phyloP scores from a whole-genome alignment of 2,329 filamentous ascomycete genomes.

The Emergomyces orientalis region DNA sequence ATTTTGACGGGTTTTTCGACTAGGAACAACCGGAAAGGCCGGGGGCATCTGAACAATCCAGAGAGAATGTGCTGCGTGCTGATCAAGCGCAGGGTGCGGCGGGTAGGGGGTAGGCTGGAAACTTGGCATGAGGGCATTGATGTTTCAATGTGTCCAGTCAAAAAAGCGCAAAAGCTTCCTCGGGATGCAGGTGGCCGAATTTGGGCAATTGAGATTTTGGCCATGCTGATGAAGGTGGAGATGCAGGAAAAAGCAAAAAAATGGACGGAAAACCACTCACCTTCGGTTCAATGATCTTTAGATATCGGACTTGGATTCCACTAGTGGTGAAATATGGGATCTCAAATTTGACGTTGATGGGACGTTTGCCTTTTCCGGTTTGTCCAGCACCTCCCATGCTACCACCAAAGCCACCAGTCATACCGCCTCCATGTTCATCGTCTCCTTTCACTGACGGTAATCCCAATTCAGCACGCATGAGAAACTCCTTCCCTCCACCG shows the following conservation, averaged over 20 bases:
- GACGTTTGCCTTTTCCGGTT: conserved; percentile 77
- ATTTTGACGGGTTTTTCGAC: neutral
- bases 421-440: conserved; percentile 89
- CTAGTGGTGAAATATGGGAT: conserved; percentile 99
- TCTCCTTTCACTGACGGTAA: conserved; percentile 89
- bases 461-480: conserved; percentile 95
- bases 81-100: neutral
- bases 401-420: conserved; percentile 94
- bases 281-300: conserved; percentile 99
- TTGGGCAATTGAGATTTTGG: neutral
- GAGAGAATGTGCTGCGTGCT: neutral
- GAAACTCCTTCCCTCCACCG: conserved; percentile 93
- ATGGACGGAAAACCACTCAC: conserved; percentile 43
- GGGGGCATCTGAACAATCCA: neutral
- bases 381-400: conserved; percentile 88
- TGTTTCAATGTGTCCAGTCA: conserved; percentile 1
- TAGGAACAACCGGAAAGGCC: neutral
- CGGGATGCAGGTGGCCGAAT: conserved; percentile 10
- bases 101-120: neutral
- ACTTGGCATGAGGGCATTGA: neutral
- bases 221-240: neutral
- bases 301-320: conserved; percentile 93
- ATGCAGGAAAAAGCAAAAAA: conserved; percentile 1
- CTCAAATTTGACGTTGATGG: conserved; percentile 98
- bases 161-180: neutral